Conservation (phyloP, 805 yeast species). For the Candida peoriensis region DNA sequence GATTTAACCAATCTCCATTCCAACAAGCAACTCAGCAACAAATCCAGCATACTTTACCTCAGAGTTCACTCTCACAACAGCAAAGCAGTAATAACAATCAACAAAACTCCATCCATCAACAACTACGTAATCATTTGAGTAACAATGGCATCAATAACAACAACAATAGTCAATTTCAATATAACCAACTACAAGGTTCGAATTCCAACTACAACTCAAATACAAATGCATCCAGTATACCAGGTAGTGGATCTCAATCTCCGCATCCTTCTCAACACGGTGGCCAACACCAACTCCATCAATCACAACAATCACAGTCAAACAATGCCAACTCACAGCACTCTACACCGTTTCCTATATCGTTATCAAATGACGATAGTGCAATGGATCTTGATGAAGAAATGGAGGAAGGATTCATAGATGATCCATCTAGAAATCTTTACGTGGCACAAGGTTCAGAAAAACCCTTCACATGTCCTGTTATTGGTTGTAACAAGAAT, state of each 20-base stretch:
- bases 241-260: no score
- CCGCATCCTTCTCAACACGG: no score
- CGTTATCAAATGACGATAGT: slow-evolving; percentile 22
- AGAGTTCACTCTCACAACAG: slow-evolving; percentile 12
- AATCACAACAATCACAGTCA: slow-evolving; percentile 12
- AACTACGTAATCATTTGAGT: slow-evolving; percentile 12
- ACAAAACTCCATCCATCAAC: slow-evolving; percentile 13
- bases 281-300: no score
- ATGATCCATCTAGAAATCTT: slow-evolving; percentile 92
- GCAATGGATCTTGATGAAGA: slow-evolving; percentile 41
- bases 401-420: slow-evolving; percentile 75
- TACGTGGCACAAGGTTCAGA: slow-evolving; percentile 92
- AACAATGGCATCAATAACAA: no score
- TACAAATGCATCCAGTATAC: no score
- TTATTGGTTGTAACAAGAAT: slow-evolving; percentile 95
- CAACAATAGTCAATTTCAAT: no score
- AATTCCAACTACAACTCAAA: no score
- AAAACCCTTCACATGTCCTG: slow-evolving; percentile 96
- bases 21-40: slow-evolving; percentile 12
- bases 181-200: no score
- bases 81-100: slow-evolving; percentile 21
- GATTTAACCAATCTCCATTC: slow-evolving; percentile 4
- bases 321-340: slow-evolving; percentile 11
- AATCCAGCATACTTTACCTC: slow-evolving; percentile 9
- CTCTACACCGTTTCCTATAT: slow-evolving; percentile 31